These are phyloP conservation scores for Agrocybe pediades DNA, from an alignment of 768 basidiomycete species.

Conservation along the genomic window DNA sequence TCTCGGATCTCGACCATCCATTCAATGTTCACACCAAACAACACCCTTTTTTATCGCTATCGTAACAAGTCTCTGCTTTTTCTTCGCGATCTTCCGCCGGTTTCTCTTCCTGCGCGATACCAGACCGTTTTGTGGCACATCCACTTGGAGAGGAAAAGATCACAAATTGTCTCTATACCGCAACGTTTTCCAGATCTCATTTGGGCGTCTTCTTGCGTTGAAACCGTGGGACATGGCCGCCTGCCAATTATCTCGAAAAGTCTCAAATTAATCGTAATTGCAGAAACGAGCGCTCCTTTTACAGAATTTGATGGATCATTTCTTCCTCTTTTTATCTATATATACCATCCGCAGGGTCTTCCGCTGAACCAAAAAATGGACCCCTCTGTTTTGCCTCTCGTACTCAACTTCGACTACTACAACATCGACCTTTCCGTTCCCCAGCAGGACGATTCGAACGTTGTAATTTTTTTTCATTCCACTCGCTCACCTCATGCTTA, in stretches of 20 bases:
- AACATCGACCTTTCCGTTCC: background rate
- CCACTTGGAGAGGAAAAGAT: constrained; percentile 12
- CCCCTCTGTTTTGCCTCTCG: background rate
- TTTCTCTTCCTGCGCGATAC: too few species aligned
- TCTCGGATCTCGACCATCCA: background rate
- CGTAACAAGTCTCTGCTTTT: too few species aligned
- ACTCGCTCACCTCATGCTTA: background rate
- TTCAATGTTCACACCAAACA: too few species aligned
- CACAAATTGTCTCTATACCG: constrained; percentile 1
- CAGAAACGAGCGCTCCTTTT: constrained; percentile 16
- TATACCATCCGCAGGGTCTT: background rate
- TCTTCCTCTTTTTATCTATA: constrained; percentile 4
- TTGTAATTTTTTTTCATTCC: background rate
- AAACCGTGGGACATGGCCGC: constrained; percentile 35
- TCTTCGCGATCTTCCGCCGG: background rate
- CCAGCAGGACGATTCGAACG: background rate
- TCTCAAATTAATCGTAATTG: too few species aligned
- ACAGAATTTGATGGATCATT: constrained; percentile 3
- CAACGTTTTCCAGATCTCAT: constrained; percentile 8
- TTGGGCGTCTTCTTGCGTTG: constrained; percentile 33
- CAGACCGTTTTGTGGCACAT: background rate
- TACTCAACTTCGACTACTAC: constrained; percentile 7
- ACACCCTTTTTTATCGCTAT: too few species aligned
- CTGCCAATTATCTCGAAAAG: too few species aligned
- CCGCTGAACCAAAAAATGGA: constrained; percentile 7